Evolutionary conservation across 148 eudicot genomes (phyloP).

Genomic region (Spergularia bocconei): DNA sequence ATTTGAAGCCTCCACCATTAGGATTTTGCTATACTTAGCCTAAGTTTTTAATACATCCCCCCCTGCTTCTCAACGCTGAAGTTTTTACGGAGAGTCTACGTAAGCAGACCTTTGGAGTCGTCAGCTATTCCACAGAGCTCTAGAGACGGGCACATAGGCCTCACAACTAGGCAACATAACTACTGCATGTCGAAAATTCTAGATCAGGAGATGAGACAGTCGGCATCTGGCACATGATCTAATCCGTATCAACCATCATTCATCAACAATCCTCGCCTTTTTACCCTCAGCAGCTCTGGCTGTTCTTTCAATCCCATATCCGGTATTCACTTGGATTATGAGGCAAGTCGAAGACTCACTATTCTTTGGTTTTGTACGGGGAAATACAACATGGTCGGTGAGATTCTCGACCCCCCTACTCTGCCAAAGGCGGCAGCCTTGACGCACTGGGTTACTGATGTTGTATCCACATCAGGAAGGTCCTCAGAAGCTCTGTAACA

Average conservation of each 20-base stretch:
- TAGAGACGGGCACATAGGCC: too few species aligned
- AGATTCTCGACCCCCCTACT: too few species aligned
- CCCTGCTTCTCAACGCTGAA: neutral
- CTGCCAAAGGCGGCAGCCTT: too few species aligned
- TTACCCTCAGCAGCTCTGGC: conserved; percentile 90
- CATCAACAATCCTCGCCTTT: conserved; percentile 51
- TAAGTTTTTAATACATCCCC: neutral
- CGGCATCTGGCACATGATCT: too few species aligned
- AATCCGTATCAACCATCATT: neutral
- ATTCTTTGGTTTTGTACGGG: conserved; percentile 19
- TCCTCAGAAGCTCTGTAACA: conserved; percentile 85
- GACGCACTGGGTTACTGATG: conserved; percentile 6
- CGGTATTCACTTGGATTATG: conserved; percentile 93
- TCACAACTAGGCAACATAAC: too few species aligned
- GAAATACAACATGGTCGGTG: too few species aligned
- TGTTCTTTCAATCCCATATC: conserved; percentile 91
- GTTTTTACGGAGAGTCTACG: too few species aligned
- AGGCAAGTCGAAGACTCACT: conserved; percentile 78
- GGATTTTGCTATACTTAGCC: too few species aligned
- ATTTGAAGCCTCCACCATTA: too few species aligned
- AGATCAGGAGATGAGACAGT: too few species aligned
- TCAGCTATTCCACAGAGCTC: neutral
- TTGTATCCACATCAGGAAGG: conserved; percentile 71
- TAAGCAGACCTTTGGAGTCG: neutral
- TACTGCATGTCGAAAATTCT: too few species aligned